phyloP scores from a whole-genome alignment of 805 yeast species.

The Myxozyma sirexii region DNA sequence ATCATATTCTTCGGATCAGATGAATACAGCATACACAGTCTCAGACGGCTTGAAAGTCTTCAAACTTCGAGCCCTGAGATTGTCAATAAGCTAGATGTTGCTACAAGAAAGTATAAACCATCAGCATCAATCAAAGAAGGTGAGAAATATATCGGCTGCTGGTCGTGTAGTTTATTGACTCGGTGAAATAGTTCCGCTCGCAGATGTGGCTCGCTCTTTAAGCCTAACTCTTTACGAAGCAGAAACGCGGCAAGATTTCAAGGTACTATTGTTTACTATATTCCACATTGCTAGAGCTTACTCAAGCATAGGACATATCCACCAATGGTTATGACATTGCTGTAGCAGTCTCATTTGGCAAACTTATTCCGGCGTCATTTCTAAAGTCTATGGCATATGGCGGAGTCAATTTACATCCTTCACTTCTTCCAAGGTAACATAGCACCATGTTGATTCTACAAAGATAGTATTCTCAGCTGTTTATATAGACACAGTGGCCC shows the following conservation, averaged over 20 bases:
- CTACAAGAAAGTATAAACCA: slow-evolving; percentile 62
- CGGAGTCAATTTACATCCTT: slow-evolving; percentile 92
- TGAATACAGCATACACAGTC: slow-evolving; percentile 60
- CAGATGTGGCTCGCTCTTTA: slow-evolving; percentile 12
- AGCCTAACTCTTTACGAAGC: slow-evolving; percentile 52
- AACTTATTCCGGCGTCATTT: slow-evolving; percentile 68
- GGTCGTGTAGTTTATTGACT: slow-evolving; percentile 31
- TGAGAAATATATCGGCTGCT: slow-evolving; percentile 51
- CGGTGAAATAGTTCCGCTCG: slow-evolving; percentile 18
- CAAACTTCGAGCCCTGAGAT: slow-evolving; percentile 28
- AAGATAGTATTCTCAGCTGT: background rate
- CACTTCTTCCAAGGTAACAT: slow-evolving; percentile 65
- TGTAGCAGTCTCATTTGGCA: slow-evolving; percentile 92
- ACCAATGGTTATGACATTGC: slow-evolving; percentile 57
- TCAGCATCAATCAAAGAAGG: slow-evolving; percentile 59
- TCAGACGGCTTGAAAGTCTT: slow-evolving; percentile 45
- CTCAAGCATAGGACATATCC: background rate
- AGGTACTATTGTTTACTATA: slow-evolving; percentile 5
- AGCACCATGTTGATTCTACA: background rate
- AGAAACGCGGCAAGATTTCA: slow-evolving; percentile 51
- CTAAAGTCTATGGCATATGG: slow-evolving; percentile 55
- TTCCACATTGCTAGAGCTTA: background rate
- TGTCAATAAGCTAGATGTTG: slow-evolving; percentile 53
- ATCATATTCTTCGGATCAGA: slow-evolving; percentile 81
- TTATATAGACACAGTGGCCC: slow-evolving; percentile 66